Conservation (phyloP, 2,329 filamentous ascomycete genomes). For the Ceratocystis diversiconidia region DNA sequence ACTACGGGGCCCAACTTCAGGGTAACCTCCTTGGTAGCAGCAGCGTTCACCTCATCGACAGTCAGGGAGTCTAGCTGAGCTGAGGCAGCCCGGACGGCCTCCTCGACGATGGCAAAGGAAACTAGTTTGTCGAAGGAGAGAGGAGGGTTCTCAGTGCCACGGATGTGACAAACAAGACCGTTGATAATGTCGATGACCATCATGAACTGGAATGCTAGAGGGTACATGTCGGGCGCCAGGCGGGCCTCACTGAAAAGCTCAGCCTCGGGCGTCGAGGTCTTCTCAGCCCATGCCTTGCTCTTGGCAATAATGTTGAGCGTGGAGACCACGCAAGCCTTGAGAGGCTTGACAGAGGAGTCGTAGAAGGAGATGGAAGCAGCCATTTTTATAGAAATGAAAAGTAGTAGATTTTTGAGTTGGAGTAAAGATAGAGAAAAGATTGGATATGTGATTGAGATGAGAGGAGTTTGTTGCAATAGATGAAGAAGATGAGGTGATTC, state of each 20-base stretch:
- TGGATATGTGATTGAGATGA: not conserved
- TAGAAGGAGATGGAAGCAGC: constrained; percentile 10
- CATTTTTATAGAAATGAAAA: constrained; percentile 11
- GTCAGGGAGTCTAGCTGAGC: constrained; percentile 10
- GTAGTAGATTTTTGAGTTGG: not conserved
- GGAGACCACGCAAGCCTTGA: not conserved
- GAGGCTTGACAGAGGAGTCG: constrained; percentile 5
- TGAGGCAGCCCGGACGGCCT: not conserved
- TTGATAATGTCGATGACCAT: not conserved
- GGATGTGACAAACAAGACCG: constrained; percentile 4
- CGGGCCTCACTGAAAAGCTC: constrained; percentile 17
- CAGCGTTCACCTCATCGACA: constrained; percentile 22
- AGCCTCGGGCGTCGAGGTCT: constrained; percentile 3
- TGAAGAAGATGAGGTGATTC: not conserved
- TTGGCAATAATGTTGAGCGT: constrained; percentile 11
- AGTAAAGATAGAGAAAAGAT: not conserved
- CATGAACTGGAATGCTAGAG: constrained; percentile 25
- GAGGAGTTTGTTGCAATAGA: not conserved
- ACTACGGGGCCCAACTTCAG: constrained; percentile 23
- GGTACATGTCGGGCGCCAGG: constrained; percentile 26
- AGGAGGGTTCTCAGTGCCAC: not conserved
- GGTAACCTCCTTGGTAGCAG: constrained; percentile 23
- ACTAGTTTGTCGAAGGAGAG: not conserved
- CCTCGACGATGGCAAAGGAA: constrained; percentile 5
- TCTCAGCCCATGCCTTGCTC: constrained; percentile 2